Conservation (phyloP, 1,284 basidiomycete genomes). For the Kwoniella shivajii region DNA sequence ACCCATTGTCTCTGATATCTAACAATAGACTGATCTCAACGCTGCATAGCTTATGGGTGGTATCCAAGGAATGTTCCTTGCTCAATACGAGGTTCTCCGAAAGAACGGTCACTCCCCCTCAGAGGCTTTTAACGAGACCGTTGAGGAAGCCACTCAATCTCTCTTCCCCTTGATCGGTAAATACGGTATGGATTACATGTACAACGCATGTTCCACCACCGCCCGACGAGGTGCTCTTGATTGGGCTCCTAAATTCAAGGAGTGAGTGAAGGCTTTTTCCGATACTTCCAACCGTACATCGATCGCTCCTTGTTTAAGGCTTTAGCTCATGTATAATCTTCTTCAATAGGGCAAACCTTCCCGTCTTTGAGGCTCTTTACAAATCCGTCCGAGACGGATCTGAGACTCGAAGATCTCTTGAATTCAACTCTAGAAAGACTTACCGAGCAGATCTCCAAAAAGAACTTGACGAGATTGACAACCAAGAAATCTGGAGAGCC, state of each 20-base stretch:
- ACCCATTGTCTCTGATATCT: not conserved
- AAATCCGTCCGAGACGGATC: slow-evolving; percentile 91
- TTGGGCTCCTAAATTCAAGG: slow-evolving; percentile 98
- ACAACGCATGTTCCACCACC: slow-evolving; percentile 96
- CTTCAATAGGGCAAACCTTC: slow-evolving; percentile 71
- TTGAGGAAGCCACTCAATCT: slow-evolving; percentile 98
- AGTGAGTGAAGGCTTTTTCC: slow-evolving; percentile 27
- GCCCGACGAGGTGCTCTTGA: slow-evolving; percentile 97
- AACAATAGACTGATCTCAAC: slow-evolving; percentile 16
- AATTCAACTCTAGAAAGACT: slow-evolving; percentile 90
- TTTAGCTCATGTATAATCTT: no score
- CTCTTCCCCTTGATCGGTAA: slow-evolving; percentile 96
- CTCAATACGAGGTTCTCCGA: slow-evolving; percentile 96
- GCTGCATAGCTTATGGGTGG: slow-evolving; percentile 85
- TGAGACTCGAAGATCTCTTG: slow-evolving; percentile 94
- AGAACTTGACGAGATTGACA: slow-evolving; percentile 92
- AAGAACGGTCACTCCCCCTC: slow-evolving; percentile 97
- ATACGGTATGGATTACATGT: slow-evolving; percentile 99
- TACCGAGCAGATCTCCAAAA: slow-evolving; percentile 93
- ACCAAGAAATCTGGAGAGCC: slow-evolving; percentile 90
- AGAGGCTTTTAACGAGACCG: slow-evolving; percentile 99
- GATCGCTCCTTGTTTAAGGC: not conserved
- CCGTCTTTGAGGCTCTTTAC: slow-evolving; percentile 92
- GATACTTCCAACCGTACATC: not conserved
- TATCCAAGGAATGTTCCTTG: slow-evolving; percentile 99